These are phyloP conservation scores for Phylloporus sp. DNA, from an alignment of 768 basidiomycete species.

Conservation along the genomic window DNA sequence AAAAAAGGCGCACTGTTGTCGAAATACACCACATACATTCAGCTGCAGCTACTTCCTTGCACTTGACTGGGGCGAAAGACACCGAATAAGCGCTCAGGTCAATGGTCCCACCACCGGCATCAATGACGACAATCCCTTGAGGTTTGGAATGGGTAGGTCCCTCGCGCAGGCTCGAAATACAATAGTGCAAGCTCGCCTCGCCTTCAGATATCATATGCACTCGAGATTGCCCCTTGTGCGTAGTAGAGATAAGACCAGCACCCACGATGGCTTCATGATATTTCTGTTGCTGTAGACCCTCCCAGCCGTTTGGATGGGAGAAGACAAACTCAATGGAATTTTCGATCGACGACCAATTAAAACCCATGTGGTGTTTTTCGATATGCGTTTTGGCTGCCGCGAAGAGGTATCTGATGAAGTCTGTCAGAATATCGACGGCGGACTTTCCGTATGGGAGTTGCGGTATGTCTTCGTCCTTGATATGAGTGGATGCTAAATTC, in stretches of 20 bases:
- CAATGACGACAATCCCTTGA: conserved; percentile 37
- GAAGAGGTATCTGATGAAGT: conserved; percentile 21
- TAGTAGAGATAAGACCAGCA: conserved; percentile 20
- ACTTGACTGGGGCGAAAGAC: conserved; percentile 14
- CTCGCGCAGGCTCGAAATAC: conserved; percentile 36
- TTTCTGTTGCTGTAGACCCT: conserved; percentile 18
- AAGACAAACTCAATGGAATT: conserved; percentile 18
- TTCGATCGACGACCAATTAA: conserved; percentile 9
- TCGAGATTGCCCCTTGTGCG: conserved; percentile 4
- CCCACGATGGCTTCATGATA: conserved; percentile 18
- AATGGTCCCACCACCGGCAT: conserved; percentile 37
- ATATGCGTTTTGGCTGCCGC: not conserved
- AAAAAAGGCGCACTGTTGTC: not conserved
- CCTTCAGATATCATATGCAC: conserved; percentile 23
- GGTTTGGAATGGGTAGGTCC: conserved; percentile 16
- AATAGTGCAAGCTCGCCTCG: conserved; percentile 28
- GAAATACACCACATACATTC: conserved; percentile 17
- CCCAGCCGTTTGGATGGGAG: conserved; percentile 29
- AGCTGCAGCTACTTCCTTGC: conserved; percentile 32
- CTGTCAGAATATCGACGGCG: conserved; percentile 16
- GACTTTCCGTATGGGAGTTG: conserved; percentile 6
- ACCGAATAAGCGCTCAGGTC: conserved; percentile 35
- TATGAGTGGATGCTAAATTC: not conserved
- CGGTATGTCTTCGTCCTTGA: not conserved
- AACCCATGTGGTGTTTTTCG: conserved; percentile 9